A percentile compares a stretch with the other conserved stretches of the same genome.
These are phyloP conservation scores for Globomyces sp. DNA, from an alignment of 371 early-diverging fungal species.

Conservation along the genomic window DNA sequence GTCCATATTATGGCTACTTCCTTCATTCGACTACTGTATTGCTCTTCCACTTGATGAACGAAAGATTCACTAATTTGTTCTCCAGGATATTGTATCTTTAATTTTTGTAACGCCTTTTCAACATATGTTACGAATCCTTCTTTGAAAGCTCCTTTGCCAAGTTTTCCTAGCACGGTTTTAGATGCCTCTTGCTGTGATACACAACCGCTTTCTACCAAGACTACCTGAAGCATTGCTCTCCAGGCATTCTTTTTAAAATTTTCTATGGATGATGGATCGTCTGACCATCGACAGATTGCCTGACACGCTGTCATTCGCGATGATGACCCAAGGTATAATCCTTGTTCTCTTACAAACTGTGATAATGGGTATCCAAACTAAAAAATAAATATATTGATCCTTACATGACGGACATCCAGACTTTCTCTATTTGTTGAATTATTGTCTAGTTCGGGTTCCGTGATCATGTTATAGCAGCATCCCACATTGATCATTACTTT, in stretches of 20 bases:
- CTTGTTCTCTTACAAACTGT: conserved; percentile 30
- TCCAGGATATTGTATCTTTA: not conserved
- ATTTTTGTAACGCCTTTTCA: conserved; percentile 2
- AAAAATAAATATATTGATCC: too few species aligned
- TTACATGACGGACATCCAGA: not conserved
- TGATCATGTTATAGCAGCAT: conserved; percentile 81
- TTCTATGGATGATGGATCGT: conserved; percentile 50
- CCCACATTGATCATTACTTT: conserved; percentile 72
- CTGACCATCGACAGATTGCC: conserved; percentile 74
- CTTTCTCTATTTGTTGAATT: not conserved
- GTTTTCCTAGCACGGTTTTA: conserved; percentile 31
- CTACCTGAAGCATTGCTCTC: conserved; percentile 67
- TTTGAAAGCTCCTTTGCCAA: conserved; percentile 28
- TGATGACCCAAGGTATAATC: conserved; percentile 60
- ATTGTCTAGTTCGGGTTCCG: conserved; percentile 33
- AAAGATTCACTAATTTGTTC: not conserved
- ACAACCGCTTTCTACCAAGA: conserved; percentile 44
- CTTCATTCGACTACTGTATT: not conserved
- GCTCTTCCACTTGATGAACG: not conserved
- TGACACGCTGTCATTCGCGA: conserved; percentile 84
- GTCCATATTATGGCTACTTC: conserved; percentile 70
- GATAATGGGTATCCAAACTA: conserved; percentile 69
- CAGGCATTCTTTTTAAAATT: conserved; percentile 68
- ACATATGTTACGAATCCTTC: not conserved
- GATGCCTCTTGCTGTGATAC: not conserved